Conservation (phyloP, 2,329 filamentous ascomycete species). For the Chaetomium strumarium region DNA sequence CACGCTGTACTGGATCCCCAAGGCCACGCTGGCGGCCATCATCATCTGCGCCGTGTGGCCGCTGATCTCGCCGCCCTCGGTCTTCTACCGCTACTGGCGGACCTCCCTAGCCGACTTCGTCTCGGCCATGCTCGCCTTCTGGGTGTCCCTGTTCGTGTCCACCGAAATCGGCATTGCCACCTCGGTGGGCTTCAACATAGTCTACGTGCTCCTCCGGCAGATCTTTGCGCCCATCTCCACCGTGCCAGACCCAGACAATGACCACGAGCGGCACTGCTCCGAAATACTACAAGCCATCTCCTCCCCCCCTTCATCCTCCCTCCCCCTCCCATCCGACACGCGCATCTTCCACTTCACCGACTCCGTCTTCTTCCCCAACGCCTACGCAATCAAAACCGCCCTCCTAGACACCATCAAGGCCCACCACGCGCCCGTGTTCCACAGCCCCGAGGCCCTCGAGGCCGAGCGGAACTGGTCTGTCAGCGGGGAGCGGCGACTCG, state of each 20-base stretch:
- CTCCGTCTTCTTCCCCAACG: slow-evolving; percentile 56
- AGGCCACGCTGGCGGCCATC: slow-evolving; percentile 58
- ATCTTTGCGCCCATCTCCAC: slow-evolving; percentile 44
- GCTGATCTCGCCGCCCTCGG: slow-evolving; percentile 50
- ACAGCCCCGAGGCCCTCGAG: slow-evolving; percentile 28
- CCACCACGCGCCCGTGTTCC: slow-evolving; percentile 36
- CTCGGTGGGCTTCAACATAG: slow-evolving; percentile 58
- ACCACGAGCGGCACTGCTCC: no score
- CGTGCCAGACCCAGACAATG: slow-evolving; percentile 23
- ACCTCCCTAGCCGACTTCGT: slow-evolving; percentile 60
- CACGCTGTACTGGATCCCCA: slow-evolving; percentile 62
- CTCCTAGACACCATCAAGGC: slow-evolving; percentile 47
- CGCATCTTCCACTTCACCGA: slow-evolving; percentile 53
- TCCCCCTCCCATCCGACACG: slow-evolving; percentile 41
- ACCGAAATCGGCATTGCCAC: slow-evolving; percentile 55
- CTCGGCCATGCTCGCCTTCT: slow-evolving; percentile 57
- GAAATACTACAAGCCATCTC: no score
- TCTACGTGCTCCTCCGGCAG: slow-evolving; percentile 53
- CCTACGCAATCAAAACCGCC: slow-evolving; percentile 44
- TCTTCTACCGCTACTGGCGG: slow-evolving; percentile 60
- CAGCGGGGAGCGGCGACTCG: slow-evolving; percentile 41
- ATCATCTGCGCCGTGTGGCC: slow-evolving; percentile 62
- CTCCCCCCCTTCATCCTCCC: slow-evolving; percentile 4
- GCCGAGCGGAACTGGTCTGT: slow-evolving; percentile 50
- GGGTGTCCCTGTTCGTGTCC: slow-evolving; percentile 56